Base-by-base conservation (phyloP, 495 filamentous ascomycete species). In the Astrothelium macrocarpum region DNA sequence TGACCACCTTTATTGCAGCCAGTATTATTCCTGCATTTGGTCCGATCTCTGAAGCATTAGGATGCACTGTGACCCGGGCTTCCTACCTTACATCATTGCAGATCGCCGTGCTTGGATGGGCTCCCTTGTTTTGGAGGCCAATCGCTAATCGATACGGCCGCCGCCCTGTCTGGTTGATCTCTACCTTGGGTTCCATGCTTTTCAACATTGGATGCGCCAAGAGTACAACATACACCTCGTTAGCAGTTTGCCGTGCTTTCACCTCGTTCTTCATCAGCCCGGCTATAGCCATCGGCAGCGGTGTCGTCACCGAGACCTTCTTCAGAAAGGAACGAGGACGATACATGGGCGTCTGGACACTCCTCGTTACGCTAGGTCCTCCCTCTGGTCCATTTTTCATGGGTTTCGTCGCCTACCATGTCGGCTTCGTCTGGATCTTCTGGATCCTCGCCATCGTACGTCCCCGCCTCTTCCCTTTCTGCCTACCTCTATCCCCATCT, bases 1-100 rank as follows among this genome's bases (percentile, higher is more conserved):
- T 84, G 79, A 74, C 77, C 23, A 84, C 82, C 29, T 83, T 85
- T 70, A 81, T 73, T 32, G 82, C 82, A 2, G 77, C 80, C 0
- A 71, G 63, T 32, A 82, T 83, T 61, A 82, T 82, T 53, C 79
- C 81, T 1, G 80, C 80, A 32, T 84, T 78, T 71, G 75, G 77
- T 25, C 61, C 71, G 23, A 79, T 83, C 26, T 71, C 79, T 28
- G 67, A 70, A 10, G 77, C 80, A 11, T 70, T 81, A 7, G 71
- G 70, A 1, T 67, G 79, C 20, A 66, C 68, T 25, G 43, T 84
- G 10, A 77, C 77, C 60, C 64, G 66, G 16, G 76, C 76, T 25
- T 78, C 77, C 56, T 83, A 84, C 64, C 71, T 83, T 59, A 81
- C 77, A 2, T 78, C 76, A 14, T 66, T 82, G 7, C 79, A 80